Evolutionary conservation across 345 rosid genomes (phyloP), one percentile per base, ranked within the genome.

Genomic region (Syzygium oleosum): DNA sequence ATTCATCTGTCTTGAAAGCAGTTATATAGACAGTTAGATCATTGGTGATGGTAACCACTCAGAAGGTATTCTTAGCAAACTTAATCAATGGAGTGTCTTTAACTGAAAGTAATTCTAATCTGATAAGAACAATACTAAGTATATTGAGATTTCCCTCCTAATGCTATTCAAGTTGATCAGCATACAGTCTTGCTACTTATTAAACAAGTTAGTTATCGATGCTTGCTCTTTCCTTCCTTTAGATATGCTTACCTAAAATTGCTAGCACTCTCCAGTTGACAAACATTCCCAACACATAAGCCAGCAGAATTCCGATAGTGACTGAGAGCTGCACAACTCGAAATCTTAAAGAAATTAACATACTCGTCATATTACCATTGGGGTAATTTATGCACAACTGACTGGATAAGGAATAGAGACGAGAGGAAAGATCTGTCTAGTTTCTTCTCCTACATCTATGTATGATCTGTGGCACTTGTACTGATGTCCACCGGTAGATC

Each of bases 231-330:
- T 31, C 41, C 54, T 52, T 84, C 86, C 14, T 22, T 29, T 59
- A 21, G 9, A 14, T 17, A 85, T 31, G 31, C 91, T 87, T 90
- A 94, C 97, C 97, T 80, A 95, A 86, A 83, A 93, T 90, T 29
- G 97, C 97, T 85, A 95, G 96, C 68, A 92, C 85, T 92, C 97
- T 92, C 96, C 97, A 95, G 87, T 87, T 88, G 78, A 92, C 87
- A 88, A 94, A 93, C 49, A 95, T 89, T 84, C 97, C 97, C 90
- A 95, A 89, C 23, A 95, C 88, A 89, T 95, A 95, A 8, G 95
- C 96, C 86, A 95, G 88, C 94, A 95, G 85, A 87, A 94, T 93
- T 86, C 97, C 97, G 79, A 93, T 92, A 7, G 97, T 94, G 56
- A 95, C 93, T 52, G 95, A 92, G 54, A 95, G 95, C 97, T 95